Evolutionary conservation across 352 stramenopile species (phyloP).

Genomic region (Pythium scleroteichum): DNA sequence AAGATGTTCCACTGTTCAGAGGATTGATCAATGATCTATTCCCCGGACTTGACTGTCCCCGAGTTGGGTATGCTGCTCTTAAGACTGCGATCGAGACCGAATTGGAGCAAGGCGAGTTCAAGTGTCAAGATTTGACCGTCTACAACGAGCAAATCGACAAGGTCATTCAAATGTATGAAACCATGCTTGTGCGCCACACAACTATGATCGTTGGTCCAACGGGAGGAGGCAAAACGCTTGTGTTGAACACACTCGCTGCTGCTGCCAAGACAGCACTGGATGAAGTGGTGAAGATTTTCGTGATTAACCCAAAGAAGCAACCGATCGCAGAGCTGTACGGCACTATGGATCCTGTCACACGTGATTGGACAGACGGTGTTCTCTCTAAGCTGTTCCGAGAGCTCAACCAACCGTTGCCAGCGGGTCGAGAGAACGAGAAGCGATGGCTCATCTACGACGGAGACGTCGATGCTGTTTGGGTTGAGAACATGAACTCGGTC

Average conservation of each 20-base stretch:
- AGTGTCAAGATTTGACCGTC: constrained; percentile 54
- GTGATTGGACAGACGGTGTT: constrained; percentile 96
- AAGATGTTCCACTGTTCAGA: constrained; percentile 94
- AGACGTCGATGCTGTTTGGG: constrained; percentile 96
- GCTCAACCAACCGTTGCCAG: constrained; percentile 91
- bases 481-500: constrained; percentile 98
- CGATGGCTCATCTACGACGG: constrained; percentile 96
- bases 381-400: constrained; percentile 94
- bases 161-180: constrained; percentile 97
- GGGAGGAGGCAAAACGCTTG: constrained; percentile 91
- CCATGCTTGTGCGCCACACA: constrained; percentile 94
- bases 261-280: constrained; percentile 87
- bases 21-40: constrained; percentile 96
- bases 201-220: constrained; percentile 96
- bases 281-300: constrained; percentile 90
- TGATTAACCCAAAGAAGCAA: constrained; percentile 95
- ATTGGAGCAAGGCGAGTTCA: constrained; percentile 81
- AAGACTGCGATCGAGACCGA: constrained; percentile 89
- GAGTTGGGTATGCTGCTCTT: constrained; percentile 90
- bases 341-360: constrained; percentile 93
- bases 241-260: constrained; percentile 89
- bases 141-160: constrained; percentile 95
- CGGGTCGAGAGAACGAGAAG: constrained; percentile 92
- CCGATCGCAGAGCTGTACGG: constrained; percentile 94
- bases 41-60: constrained; percentile 91